These are phyloP conservation scores for Dissophora ornata DNA, from an alignment of 192 early-diverging fungal species.

Conservation along the genomic window DNA sequence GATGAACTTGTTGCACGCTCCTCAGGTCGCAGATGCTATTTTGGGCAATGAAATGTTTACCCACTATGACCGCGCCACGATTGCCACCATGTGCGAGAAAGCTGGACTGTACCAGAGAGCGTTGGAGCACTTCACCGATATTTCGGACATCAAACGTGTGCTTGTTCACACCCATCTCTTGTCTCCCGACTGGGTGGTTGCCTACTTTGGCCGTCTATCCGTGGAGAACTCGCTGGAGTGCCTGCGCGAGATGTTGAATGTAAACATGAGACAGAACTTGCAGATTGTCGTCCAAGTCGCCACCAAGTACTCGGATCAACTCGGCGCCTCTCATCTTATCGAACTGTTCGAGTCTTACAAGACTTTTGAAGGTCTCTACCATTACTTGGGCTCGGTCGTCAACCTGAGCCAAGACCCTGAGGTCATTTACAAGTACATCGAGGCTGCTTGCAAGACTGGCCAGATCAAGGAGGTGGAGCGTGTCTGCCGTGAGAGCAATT, in stretches of 20 bases:
- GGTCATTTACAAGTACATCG: constrained; percentile 99
- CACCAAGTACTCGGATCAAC: constrained; percentile 96
- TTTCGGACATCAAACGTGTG: constrained; percentile 95
- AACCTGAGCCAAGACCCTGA: constrained; percentile 95
- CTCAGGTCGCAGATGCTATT: constrained; percentile 99
- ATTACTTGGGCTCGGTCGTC: constrained; percentile 95
- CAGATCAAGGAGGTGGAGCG: constrained; percentile 98
- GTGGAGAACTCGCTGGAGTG: constrained; percentile 97
- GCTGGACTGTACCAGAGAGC: constrained; percentile 96
- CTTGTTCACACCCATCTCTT: constrained; percentile 90
- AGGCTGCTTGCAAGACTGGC: constrained; percentile 91
- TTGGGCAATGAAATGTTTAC: constrained; percentile 95
- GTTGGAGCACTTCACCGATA: constrained; percentile 96
- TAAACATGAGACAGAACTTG: constrained; percentile 94
- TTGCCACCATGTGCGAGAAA: constrained; percentile 96
- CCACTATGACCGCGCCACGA: constrained; percentile 92
- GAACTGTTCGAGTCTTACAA: constrained; percentile 92
- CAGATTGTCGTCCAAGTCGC: constrained; percentile 96
- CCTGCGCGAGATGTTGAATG: constrained; percentile 91
- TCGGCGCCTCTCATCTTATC: constrained; percentile 89
- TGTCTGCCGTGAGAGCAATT: constrained; percentile 95
- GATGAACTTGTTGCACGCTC: constrained; percentile 97
- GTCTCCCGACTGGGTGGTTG: constrained; percentile 91
- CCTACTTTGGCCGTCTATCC: constrained; percentile 94
- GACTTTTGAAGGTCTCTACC: constrained; percentile 95